Percentiles rank a stretch among this genome's conserved stretches.
Evolutionary conservation across 2,329 filamentous ascomycete species (phyloP).

Genomic region (Mycosphaerella arachidis): DNA sequence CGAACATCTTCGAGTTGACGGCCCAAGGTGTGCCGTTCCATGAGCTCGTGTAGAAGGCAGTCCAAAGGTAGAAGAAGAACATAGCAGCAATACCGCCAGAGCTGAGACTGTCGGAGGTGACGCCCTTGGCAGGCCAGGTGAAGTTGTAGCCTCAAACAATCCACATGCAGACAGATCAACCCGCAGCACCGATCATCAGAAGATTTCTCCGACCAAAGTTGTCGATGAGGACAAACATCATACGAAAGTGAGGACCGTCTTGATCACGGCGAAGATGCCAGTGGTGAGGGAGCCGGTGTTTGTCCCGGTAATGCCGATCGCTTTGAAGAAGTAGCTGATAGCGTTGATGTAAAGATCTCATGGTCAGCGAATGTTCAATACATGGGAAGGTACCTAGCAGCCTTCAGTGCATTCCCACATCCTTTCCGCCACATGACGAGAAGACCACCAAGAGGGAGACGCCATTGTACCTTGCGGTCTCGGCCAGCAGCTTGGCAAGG

Average conservation of each 20-base stretch:
- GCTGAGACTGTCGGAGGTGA: conserved; percentile 39
- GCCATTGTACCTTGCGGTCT: conserved; percentile 59
- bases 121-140: conserved; percentile 30
- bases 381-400: too few relatives aligned
- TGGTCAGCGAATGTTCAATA: neutral
- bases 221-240: conserved; percentile 67
- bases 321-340: conserved; percentile 73
- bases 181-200: conserved; percentile 60
- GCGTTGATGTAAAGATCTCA: too few relatives aligned
- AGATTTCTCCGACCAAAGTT: conserved; percentile 58
- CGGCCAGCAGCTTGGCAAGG: conserved; percentile 57
- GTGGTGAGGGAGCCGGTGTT: conserved; percentile 62
- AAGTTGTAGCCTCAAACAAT: conserved; percentile 58
- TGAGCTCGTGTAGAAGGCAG: conserved; percentile 57
- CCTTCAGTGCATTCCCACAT: conserved; percentile 48
- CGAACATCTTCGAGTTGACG: conserved; percentile 69
- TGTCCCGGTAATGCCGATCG: conserved; percentile 57
- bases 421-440: conserved; percentile 79
- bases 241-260: conserved; percentile 63
- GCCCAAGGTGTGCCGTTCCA: conserved; percentile 63
- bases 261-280: conserved; percentile 72
- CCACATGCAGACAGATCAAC: conserved; percentile 62
- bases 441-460: conserved; percentile 68
- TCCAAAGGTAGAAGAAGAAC: conserved; percentile 73
- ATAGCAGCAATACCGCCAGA: conserved; percentile 57